phyloP scores from a whole-genome alignment of 495 filamentous ascomycete species.

The Podospora fimiseda region DNA sequence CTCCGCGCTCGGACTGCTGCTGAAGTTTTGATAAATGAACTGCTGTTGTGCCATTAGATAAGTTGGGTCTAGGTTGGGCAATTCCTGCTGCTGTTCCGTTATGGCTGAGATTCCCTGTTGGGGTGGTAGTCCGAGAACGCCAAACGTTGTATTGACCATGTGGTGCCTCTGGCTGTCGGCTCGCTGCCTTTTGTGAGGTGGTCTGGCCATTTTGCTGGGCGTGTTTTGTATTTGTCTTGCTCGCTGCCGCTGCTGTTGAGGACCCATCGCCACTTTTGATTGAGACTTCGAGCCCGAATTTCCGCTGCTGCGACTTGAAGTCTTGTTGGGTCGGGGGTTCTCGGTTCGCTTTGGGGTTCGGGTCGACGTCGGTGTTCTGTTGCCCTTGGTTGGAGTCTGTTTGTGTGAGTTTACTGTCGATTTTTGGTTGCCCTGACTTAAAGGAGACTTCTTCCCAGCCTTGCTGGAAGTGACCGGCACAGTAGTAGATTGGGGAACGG shows the following conservation, averaged over 20 bases:
- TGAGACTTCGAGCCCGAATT: background rate
- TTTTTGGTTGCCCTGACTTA: slow-evolving; percentile 9
- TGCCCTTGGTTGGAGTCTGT: background rate
- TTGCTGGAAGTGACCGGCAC: background rate
- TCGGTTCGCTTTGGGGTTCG: too few species aligned
- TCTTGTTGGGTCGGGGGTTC: too few species aligned
- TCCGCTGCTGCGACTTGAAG: background rate
- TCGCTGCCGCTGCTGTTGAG: too few species aligned
- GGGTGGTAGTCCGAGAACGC: background rate
- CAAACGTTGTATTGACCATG: too few species aligned
- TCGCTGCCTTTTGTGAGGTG: too few species aligned
- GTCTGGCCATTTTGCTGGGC: background rate
- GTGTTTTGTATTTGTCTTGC: background rate
- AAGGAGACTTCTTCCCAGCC: background rate
- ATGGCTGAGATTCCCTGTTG: too few species aligned
- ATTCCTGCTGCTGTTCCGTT: too few species aligned
- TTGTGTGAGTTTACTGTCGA: background rate
- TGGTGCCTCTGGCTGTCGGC: too few species aligned
- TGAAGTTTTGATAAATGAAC: too few species aligned
- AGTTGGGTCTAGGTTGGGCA: too few species aligned
- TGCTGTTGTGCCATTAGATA: too few species aligned
- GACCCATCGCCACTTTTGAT: background rate
- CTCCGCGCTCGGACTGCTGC: background rate
- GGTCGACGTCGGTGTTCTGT: too few species aligned
- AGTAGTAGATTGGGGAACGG: slow-evolving; percentile 11